A percentile compares a stretch with the other conserved stretches of the same genome.
Evolutionary conservation across 768 basidiomycete genomes (phyloP).

Genomic region (Serendipita sp.): DNA sequence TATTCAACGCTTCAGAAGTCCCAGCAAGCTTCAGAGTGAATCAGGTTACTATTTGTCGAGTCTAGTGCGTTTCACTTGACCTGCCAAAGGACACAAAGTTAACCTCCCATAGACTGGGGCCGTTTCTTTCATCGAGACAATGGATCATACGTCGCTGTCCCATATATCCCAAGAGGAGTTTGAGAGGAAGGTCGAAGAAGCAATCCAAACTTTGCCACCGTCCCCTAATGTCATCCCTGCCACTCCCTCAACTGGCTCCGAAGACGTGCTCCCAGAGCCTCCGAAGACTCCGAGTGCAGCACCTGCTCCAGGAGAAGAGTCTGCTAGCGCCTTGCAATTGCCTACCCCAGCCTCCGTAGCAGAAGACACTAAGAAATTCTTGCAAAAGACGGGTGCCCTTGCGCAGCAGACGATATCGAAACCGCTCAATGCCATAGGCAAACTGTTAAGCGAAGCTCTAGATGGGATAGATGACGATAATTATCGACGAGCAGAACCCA

Average conservation of each 20-base stretch:
- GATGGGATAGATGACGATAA: constrained; percentile 43
- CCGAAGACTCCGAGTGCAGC: constrained; percentile 19
- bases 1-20: constrained; percentile 87
- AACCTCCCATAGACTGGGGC: constrained; percentile 61
- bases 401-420: constrained; percentile 53
- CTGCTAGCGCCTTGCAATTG: constrained; percentile 62
- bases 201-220: constrained; percentile 34
- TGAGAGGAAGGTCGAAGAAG: constrained; percentile 55
- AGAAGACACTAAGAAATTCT: constrained; percentile 64
- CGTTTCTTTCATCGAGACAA: constrained; percentile 92
- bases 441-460: constrained; percentile 73
- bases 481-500: neutral
- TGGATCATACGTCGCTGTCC: constrained; percentile 92
- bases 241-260: constrained; percentile 17
- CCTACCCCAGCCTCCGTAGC: constrained; percentile 32
- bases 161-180: constrained; percentile 89
- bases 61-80: constrained; percentile 38
- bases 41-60: constrained; percentile 95
- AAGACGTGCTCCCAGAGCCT: constrained; percentile 20
- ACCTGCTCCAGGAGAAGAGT: constrained; percentile 70
- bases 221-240: constrained; percentile 20
- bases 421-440: constrained; percentile 74
- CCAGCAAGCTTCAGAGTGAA: constrained; percentile 80
- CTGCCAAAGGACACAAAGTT: neutral
- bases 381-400: constrained; percentile 75